A percentile compares a stretch with the other conserved stretches of the same genome.
Conservation (phyloP, 2,329 filamentous ascomycete genomes). For the Ophiosphaerella korrae region DNA sequence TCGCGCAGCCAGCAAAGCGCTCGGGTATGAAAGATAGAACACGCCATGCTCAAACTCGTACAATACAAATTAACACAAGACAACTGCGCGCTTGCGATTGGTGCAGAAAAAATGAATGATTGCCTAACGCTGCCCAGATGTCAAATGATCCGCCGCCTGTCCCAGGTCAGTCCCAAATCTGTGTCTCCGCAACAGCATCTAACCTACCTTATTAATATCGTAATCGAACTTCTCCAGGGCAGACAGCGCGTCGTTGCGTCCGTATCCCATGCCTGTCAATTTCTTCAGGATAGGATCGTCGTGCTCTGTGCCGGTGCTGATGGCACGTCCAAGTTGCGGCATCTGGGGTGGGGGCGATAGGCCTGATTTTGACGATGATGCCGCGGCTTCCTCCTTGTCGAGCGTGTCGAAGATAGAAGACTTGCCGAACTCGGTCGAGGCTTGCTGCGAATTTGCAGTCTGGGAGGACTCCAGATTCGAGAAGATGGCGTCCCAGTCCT, state of each 20-base stretch:
- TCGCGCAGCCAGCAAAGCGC: constrained; percentile 19
- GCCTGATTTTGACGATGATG: constrained; percentile 34
- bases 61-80: constrained; percentile 33
- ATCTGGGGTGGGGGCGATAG: constrained; percentile 29
- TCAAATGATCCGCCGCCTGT: constrained; percentile 44
- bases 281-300: constrained; percentile 93
- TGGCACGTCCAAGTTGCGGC: constrained; percentile 66
- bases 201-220: constrained; percentile 83
- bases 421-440: constrained; percentile 42
- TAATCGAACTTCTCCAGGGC: constrained; percentile 96
- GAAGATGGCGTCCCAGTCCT: constrained; percentile 97
- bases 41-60: constrained; percentile 38
- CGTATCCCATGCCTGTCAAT: constrained; percentile 87
- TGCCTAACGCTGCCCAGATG: constrained; percentile 24
- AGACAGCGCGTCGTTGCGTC: constrained; percentile 71
- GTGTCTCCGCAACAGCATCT: not conserved
- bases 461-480: constrained; percentile 69
- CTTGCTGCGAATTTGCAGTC: constrained; percentile 40
- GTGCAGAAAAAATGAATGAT: not conserved
- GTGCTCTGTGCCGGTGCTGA: constrained; percentile 76
- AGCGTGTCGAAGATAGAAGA: constrained; percentile 42
- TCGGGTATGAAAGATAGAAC: constrained; percentile 25
- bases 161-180: constrained; percentile 20
- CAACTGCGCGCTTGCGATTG: constrained; percentile 12
- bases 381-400: constrained; percentile 39